Evolutionary conservation across 139 green algal genomes (phyloP), one percentile per base, ranked within the genome.

Genomic region (Chlorella sp.): DNA sequence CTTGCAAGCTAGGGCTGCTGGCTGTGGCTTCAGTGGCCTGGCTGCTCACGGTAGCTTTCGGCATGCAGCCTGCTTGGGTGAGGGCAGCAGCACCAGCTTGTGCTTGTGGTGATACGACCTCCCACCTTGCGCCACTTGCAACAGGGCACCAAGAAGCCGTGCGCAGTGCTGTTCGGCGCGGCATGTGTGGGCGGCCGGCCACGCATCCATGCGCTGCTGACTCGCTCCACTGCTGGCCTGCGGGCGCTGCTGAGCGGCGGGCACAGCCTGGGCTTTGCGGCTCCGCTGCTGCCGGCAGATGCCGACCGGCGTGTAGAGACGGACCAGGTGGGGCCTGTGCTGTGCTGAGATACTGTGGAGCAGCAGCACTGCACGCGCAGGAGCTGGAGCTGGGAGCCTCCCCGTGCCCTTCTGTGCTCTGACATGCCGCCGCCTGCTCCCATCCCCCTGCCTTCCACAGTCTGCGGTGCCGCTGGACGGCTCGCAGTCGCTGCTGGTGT

Each of bases 401-500:
- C n/a, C n/a, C n/a, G n/a, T n/a, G n/a, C n/a, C n/a, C n/a, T n/a
- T n/a, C 21, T 68, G 21, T 23, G 47, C 73, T 47, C 36, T 0
- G 4, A 32, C 4, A 12, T 41, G 51, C 51, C 51, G 51, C 51
- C 51, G 51, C 47, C 47, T n/a, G 18, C 73, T 30, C 30, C 41
- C 7, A 21, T n/a, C 47, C 44, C 1, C n/a, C n/a, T n/a, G n/a
- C n/a, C 21, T 16, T 0, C 26, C 41, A 44, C 80, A 85, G 80
- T 67, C 80, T 16, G 80, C 80, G 21, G 47, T 78, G 44, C 80
- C 80, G 26, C 26, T 72, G 39, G 80, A 94, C 79, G 83, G 85
- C 85, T 92, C 63, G n/a, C 76, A 86, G 63, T 93, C 87, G 26
- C 51, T 95, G 88, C 87, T 95, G 75, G 75, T 87, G 36, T 89